phyloP scores from a whole-genome alignment of 495 filamentous ascomycete species.

The Hypoxylon cercidicola region DNA sequence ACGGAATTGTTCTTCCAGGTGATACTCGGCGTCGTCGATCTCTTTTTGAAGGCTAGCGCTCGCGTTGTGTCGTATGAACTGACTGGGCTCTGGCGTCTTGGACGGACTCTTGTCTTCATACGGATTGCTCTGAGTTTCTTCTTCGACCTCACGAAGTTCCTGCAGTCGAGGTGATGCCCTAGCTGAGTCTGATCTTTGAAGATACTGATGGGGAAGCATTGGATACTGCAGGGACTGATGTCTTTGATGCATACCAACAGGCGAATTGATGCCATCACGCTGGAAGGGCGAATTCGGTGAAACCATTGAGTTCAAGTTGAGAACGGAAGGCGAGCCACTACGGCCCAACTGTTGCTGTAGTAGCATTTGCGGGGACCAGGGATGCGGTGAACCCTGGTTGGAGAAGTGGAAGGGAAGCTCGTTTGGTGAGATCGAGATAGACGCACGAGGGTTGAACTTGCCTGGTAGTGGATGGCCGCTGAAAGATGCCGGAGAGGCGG shows the following conservation, averaged over 20 bases:
- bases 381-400: slow-evolving; percentile 55
- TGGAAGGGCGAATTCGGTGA: slow-evolving; percentile 64
- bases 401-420: slow-evolving; percentile 58
- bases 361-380: slow-evolving; percentile 66
- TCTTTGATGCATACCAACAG: slow-evolving; percentile 61
- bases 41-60: slow-evolving; percentile 78
- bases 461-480: slow-evolving; percentile 54
- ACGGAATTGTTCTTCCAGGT: slow-evolving; percentile 77
- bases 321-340: slow-evolving; percentile 67
- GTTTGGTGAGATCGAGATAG: slow-evolving; percentile 58
- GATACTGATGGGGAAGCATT: slow-evolving; percentile 62
- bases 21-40: slow-evolving; percentile 86
- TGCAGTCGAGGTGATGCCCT: slow-evolving; percentile 66
- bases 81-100: slow-evolving; percentile 57
- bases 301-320: slow-evolving; percentile 58
- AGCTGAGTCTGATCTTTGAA: slow-evolving; percentile 60
- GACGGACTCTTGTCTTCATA: slow-evolving; percentile 60
- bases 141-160: slow-evolving; percentile 64
- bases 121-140: slow-evolving; percentile 56
- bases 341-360: slow-evolving; percentile 62
- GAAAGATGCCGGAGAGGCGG: slow-evolving; percentile 67
- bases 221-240: slow-evolving; percentile 70
- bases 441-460: slow-evolving; percentile 65
- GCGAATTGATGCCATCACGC: slow-evolving; percentile 55
- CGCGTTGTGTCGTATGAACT: slow-evolving; percentile 54